A percentile compares a stretch with the other conserved stretches of the same genome.
phyloP scores from a whole-genome alignment of 495 filamentous ascomycete species.

The Podospora fimiseda region DNA sequence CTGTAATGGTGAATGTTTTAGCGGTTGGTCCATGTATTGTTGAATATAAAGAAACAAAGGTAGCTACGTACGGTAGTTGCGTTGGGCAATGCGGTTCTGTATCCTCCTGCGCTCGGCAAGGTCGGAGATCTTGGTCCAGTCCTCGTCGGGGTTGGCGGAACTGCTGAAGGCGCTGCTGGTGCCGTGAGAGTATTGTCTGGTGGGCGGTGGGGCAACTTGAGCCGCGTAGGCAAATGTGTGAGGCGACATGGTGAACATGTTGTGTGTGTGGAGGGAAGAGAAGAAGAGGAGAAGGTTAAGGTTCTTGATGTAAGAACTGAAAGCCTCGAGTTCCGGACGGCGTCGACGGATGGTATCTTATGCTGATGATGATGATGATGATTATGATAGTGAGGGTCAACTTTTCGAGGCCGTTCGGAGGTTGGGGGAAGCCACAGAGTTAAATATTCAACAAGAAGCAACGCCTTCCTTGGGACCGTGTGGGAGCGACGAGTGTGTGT shows the following conservation, averaged over 20 bases:
- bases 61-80: constrained; percentile 87
- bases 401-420: not conserved
- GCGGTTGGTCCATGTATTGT: not conserved
- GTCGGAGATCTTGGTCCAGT: constrained; percentile 99
- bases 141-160: constrained; percentile 93
- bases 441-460: constrained; percentile 13
- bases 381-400: not conserved
- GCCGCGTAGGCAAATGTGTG: constrained; percentile 39
- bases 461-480: not conserved
- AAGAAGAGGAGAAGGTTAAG: not conserved
- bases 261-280: constrained; percentile 3
- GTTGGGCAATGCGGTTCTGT: constrained; percentile 95
- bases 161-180: constrained; percentile 96
- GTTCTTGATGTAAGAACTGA: not conserved
- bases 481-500: no score
- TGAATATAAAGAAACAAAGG: not conserved
- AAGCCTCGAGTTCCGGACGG: constrained; percentile 1
- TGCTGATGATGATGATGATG: not conserved
- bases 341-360: not conserved
- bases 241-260: constrained; percentile 42
- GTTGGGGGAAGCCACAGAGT: constrained; percentile 7
- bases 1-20: constrained; percentile 39
- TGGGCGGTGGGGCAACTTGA: constrained; percentile 26
- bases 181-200: constrained; percentile 63
- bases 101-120: constrained; percentile 89